phyloP scores from a whole-genome alignment of 2,329 filamentous ascomycete genomes.

The Epichloe gansuensis region DNA sequence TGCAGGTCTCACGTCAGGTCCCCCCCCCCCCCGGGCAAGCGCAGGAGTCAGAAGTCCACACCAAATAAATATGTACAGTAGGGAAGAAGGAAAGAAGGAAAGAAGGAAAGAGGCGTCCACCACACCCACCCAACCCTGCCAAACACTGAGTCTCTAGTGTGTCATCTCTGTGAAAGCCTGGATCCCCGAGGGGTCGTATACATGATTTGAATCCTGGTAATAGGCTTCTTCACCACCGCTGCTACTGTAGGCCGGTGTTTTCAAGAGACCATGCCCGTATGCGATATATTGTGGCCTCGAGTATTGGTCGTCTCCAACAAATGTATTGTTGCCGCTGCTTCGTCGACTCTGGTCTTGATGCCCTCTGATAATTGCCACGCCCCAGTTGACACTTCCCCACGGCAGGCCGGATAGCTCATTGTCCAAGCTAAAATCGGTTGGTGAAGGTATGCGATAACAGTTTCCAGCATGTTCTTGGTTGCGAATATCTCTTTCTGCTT shows the following conservation, averaged over 20 bases:
- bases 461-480: constrained; percentile 52
- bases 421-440: constrained; percentile 39
- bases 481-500: constrained; percentile 46
- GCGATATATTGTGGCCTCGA: constrained; percentile 15
- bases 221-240: constrained; percentile 21
- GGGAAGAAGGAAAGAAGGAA: neutral
- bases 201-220: constrained; percentile 18
- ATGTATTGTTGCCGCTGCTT: constrained; percentile 27
- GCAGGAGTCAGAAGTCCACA: neutral
- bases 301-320: constrained; percentile 22
- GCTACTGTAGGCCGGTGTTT: constrained; percentile 20
- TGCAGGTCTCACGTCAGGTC: neutral
- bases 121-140: neutral
- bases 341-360: constrained; percentile 35
- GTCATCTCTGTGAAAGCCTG: neutral
- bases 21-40: neutral
- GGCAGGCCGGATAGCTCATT: constrained; percentile 50
- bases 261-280: constrained; percentile 12
- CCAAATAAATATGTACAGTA: neutral
- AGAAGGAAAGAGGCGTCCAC: neutral
- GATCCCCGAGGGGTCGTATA: constrained; percentile 12
- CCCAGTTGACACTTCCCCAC: constrained; percentile 58
- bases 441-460: constrained; percentile 48
- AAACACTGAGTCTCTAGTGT: neutral
- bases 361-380: constrained; percentile 36